Conservation (phyloP, 495 filamentous ascomycete species). For the Hypomontagnella monticulosa region DNA sequence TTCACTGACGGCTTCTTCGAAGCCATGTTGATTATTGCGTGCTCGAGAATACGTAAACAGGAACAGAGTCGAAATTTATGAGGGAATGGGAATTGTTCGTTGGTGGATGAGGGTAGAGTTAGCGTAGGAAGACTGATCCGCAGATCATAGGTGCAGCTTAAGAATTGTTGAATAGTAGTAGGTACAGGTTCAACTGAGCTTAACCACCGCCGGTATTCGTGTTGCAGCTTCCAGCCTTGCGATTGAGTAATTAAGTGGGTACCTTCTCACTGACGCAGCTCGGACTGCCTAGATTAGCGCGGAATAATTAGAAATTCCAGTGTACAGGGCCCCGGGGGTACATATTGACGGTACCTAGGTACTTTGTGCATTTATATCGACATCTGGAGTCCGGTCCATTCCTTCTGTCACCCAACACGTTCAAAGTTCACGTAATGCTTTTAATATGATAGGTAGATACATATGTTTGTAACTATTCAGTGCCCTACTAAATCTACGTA, state of each 20-base stretch:
- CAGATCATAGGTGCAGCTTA: not conserved
- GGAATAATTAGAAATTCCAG: conserved; percentile 20
- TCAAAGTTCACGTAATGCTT: not conserved
- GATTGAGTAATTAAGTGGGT: conserved; percentile 36
- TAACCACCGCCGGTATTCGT: conserved; percentile 1
- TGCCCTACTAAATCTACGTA: not conserved
- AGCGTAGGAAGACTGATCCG: not conserved
- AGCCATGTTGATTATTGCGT: conserved; percentile 41
- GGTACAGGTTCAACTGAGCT: conserved; percentile 26
- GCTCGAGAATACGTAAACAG: conserved; percentile 4
- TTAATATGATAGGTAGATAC: no score
- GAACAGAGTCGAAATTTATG: not conserved
- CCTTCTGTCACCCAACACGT: not conserved
- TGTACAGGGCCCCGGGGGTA: not conserved
- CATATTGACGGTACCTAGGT: conserved; percentile 3
- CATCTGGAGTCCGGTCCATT: not conserved
- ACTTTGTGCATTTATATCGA: not conserved
- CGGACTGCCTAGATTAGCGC: conserved; percentile 30
- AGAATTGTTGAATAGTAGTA: conserved; percentile 15
- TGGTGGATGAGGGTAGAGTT: not conserved
- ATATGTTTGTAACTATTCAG: not conserved
- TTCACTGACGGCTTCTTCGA: conserved; percentile 51
- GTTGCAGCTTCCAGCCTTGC: conserved; percentile 40
- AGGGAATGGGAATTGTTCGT: not conserved
- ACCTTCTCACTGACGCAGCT: conserved; percentile 28